Evolutionary conservation across 495 filamentous ascomycete genomes (phyloP), one percentile per base, ranked within the genome.

Genomic region (Hyaloscypha bicolor): DNA sequence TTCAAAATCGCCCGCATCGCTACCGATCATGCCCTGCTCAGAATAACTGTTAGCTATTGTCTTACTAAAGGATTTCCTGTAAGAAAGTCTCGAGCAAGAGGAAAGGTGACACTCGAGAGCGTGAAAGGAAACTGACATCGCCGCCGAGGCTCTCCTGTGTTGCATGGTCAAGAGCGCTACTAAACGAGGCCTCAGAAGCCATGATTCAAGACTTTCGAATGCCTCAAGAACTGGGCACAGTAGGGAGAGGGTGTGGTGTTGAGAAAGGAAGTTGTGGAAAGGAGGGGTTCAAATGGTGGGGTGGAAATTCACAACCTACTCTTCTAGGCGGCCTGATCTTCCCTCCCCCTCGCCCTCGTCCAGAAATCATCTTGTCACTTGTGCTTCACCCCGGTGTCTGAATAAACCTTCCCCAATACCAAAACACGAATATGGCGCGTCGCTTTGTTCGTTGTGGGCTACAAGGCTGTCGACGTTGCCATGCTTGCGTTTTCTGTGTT

Each of bases 261-360:
- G 32, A 32, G 19, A 29, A 31, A 48, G 29, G 37, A 61, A 29
- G 33, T 29, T 11, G 35, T 33, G 33, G 37, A 42, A 37, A n/a
- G 32, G 14, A 32, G 39, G 45, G 32, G 53, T 61, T 56, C 37
- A 48, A 37, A 61, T 55, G 42, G 48, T 56, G 62, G 62, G 48
- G 60, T 14, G 39, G 31, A 32, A 32, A 32, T 16, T 29, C 51
- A 30, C 1, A 62, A 84, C 85, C 78, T 83, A 93, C 91, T 75
- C 86, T 81, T 69, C 89, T 80, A 61, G 91, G 91, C 73, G 90
- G 88, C 64, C 90, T 79, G 64, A 94, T 93, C 74, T 86, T 91
- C 64, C 88, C 87, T 76, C 64, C 88, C 86, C 75, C 79, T 25
- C 77, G 81, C 63, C 78, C 79, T 21, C 78, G 82, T 67, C 88